Evolutionary conservation across 768 basidiomycete species (phyloP).

Genomic region (Lactarius evosmus): DNA sequence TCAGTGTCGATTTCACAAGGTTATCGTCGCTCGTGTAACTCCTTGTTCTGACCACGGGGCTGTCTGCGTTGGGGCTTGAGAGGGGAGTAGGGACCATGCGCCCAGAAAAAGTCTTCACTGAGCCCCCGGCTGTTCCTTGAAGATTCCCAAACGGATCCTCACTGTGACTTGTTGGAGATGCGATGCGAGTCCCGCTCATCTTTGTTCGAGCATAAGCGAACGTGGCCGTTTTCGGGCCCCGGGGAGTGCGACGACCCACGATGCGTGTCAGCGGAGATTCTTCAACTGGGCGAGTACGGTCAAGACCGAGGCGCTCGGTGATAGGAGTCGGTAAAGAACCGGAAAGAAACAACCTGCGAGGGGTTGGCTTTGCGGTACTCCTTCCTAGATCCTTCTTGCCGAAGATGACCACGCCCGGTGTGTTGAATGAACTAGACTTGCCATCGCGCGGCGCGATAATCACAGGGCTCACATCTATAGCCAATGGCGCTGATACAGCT

Average conservation of each 20-base stretch:
- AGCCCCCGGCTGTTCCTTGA: slow-evolving; percentile 13
- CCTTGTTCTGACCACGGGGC: slow-evolving; percentile 27
- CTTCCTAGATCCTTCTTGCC: slow-evolving; percentile 28
- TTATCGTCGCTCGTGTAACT: slow-evolving; percentile 23
- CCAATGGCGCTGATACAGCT: slow-evolving; percentile 29
- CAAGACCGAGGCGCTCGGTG: slow-evolving; percentile 33
- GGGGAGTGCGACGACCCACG: slow-evolving; percentile 16
- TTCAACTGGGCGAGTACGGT: slow-evolving; percentile 35
- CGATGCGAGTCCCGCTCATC: slow-evolving; percentile 12
- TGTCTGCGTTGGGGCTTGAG: slow-evolving; percentile 26
- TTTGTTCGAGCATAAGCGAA: slow-evolving; percentile 25
- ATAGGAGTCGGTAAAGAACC: slow-evolving; percentile 37
- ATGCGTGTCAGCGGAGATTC: slow-evolving; percentile 45
- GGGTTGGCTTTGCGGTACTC: slow-evolving; percentile 33
- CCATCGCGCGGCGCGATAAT: slow-evolving; percentile 34
- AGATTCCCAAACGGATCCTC: slow-evolving; percentile 27
- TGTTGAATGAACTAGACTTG: slow-evolving; percentile 42
- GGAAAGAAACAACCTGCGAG: slow-evolving; percentile 40
- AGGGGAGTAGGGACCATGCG: slow-evolving; percentile 17
- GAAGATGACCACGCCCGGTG: slow-evolving; percentile 28
- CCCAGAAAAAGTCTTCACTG: slow-evolving; percentile 14
- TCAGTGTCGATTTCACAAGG: slow-evolving; percentile 18
- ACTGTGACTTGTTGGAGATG: slow-evolving; percentile 12
- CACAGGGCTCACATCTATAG: slow-evolving; percentile 38
- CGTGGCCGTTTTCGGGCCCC: slow-evolving; percentile 21